Evolutionary conservation across 2,329 filamentous ascomycete genomes (phyloP), one percentile per base, ranked within the genome.

Genomic region (Coniella lustricola): DNA sequence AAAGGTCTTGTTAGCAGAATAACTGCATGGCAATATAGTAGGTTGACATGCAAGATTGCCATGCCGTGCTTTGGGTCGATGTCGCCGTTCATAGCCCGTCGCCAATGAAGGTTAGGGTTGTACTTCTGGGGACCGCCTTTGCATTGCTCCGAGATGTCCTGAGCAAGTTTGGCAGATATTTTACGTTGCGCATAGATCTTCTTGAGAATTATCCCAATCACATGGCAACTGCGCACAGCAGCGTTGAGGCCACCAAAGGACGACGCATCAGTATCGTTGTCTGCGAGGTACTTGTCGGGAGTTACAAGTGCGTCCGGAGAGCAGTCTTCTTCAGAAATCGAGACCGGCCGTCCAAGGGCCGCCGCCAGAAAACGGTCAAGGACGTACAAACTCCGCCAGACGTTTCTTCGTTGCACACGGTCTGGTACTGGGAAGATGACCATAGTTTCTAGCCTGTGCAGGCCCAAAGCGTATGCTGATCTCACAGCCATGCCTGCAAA

Each of bases 301-400:
- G 46, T 44, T 31, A 60, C 57, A 0, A 77, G 60, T 12, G 70
- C 67, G 32, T 73, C 69, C 2, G 72, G 70, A 14, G 77, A 79
- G 59, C 79, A 84, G 51, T 84, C 79, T 16, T 79, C 74, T 52
- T 84, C 77, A 4, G 73, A 72, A 42, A 85, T 84, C 7, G 77
- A 74, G 1, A 73, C 72, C 0, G 82, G 82, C 9, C 80, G 73
- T 4, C 82, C 82, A 2, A 86, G 65, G 2, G 78, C 79, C 20
- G 78, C 76, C 1, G 81, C 75, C 1, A 85, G 67, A 44, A 85
- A 79, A 14, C 77, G 72, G 57, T 86, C 82, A 7, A 85, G 69
- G 13, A 85, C 68, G 50, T 82, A 84, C 0, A 86, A 62, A 10
- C 78, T 81, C 48, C 76, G 74, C 82, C 81, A 85, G 3, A 85